Evolutionary conservation across 208 protist genomes (phyloP).

Genomic region (Acanthamoeba healyi): DNA sequence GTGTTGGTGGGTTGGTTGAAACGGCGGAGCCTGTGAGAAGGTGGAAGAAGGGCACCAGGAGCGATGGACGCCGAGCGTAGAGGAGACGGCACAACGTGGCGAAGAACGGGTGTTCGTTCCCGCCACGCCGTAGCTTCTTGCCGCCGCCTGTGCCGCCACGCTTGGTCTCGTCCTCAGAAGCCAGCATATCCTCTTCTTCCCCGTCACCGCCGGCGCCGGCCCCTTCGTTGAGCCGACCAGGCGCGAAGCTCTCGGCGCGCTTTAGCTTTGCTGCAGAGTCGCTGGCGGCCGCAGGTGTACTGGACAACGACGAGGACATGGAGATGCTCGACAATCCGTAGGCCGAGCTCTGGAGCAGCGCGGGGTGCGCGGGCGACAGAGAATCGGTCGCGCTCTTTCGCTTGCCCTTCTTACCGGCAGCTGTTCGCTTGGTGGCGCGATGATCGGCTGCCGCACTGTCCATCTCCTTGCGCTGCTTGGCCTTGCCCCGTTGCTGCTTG

Average conservation of each 20-base stretch:
- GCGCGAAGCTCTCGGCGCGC: slow-evolving; percentile 36
- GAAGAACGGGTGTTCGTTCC: slow-evolving; percentile 68
- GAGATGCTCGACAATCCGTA: not conserved
- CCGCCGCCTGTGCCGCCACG: not conserved
- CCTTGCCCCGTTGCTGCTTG: not conserved
- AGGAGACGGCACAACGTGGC: slow-evolving; percentile 56
- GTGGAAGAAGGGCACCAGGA: slow-evolving; percentile 66
- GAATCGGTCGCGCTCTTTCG: not conserved
- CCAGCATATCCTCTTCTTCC: not conserved
- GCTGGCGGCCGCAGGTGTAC: not conserved
- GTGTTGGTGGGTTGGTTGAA: not conserved
- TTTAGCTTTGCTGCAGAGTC: not conserved
- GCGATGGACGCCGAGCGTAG: slow-evolving; percentile 6
- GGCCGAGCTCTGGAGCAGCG: slow-evolving; percentile 34
- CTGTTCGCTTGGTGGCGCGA: not conserved
- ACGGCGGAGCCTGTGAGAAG: not conserved
- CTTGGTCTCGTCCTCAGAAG: not conserved
- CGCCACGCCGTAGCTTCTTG: not conserved
- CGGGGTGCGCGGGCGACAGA: slow-evolving; percentile 23
- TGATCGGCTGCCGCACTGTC: not conserved
- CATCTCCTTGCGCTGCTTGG: not conserved
- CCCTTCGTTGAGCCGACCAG: not conserved
- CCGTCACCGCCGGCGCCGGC: not conserved
- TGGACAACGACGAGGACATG: not conserved
- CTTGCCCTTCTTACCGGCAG: not conserved